Evolutionary conservation across 805 yeast genomes (phyloP).

Genomic region (Candida namnaoensis): DNA sequence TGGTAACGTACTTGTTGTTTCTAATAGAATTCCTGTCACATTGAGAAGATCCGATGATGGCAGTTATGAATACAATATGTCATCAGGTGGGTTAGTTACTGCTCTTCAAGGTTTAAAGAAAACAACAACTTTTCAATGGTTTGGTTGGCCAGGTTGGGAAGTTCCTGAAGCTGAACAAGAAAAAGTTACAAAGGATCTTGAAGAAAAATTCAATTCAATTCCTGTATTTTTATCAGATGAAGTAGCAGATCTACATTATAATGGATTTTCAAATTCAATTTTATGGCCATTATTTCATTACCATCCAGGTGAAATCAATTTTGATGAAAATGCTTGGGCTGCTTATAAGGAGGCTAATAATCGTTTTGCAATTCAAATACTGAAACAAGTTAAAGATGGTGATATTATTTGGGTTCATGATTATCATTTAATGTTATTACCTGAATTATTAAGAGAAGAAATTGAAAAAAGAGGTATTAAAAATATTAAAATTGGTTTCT

Average conservation of each 20-base stretch:
- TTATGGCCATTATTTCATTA: conserved; percentile 98
- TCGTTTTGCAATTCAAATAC: conserved; percentile 68
- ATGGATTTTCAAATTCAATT: conserved; percentile 91
- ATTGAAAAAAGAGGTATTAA: conserved; percentile 34
- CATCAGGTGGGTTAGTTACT: conserved; percentile 95
- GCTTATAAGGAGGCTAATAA: conserved; percentile 92
- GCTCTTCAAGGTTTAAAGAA: conserved; percentile 89
- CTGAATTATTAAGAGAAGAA: conserved; percentile 71
- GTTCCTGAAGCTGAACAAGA: conserved; percentile 70
- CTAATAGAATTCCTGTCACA: conserved; percentile 93
- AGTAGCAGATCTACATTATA: conserved; percentile 91
- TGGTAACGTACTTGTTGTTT: conserved; percentile 83
- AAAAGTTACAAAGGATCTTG: conserved; percentile 60
- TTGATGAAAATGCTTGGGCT: conserved; percentile 96
- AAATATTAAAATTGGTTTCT: conserved; percentile 80
- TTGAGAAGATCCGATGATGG: conserved; percentile 58
- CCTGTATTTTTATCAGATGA: conserved; percentile 86
- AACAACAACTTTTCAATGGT: conserved; percentile 84
- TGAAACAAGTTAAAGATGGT: conserved; percentile 61
- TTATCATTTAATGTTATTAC: conserved; percentile 92
- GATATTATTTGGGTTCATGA: conserved; percentile 98
- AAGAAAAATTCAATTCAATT: conserved; percentile 74
- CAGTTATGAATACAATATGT: conserved; percentile 76
- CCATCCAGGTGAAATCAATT: conserved; percentile 98
- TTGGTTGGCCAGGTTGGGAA: conserved; percentile 96